Evolutionary conservation across 306 rosid species (phyloP).

Genomic region (Cicer arietinum): DNA sequence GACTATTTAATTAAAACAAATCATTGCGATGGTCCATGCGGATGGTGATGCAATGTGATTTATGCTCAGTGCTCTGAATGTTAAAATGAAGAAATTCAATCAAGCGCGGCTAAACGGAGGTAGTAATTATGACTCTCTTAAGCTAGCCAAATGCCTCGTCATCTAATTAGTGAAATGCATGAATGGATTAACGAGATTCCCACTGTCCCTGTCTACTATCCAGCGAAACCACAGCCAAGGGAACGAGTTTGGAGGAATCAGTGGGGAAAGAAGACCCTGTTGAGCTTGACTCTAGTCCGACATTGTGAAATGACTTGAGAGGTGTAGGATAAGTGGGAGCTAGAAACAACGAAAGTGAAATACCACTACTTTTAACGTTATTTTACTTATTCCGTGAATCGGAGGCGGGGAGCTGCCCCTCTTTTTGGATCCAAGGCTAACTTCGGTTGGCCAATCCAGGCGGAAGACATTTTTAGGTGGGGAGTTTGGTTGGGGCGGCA

Average conservation of each 20-base stretch:
- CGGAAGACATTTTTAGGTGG: no score
- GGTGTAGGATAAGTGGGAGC: slow-evolving; percentile 49
- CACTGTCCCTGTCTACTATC: slow-evolving; percentile 43
- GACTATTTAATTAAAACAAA: slow-evolving; percentile 35
- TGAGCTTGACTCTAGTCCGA: no score
- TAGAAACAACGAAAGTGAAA: slow-evolving; percentile 48
- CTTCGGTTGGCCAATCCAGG: no score
- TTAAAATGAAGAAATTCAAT: slow-evolving; percentile 52
- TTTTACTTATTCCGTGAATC: slow-evolving; percentile 57
- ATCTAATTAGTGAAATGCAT: slow-evolving; percentile 77
- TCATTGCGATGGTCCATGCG: slow-evolving; percentile 35
- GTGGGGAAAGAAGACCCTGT: no score
- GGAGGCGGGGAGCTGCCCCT: slow-evolving; percentile 8
- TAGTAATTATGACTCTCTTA: slow-evolving; percentile 72
- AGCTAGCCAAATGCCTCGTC: slow-evolving; percentile 78
- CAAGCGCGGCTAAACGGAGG: slow-evolving; percentile 49
- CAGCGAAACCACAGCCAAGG: slow-evolving; percentile 42
- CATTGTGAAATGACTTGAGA: slow-evolving; percentile 25
- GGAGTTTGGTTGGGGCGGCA: no score
- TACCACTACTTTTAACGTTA: slow-evolving; percentile 60
- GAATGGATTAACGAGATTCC: slow-evolving; percentile 74
- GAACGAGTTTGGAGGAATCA: neutral
- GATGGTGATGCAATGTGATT: slow-evolving; percentile 36
- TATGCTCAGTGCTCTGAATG: slow-evolving; percentile 41
- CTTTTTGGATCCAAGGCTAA: no score